These are phyloP conservation scores for Murraya koenigii DNA, from an alignment of 345 rosid genomes.

Conservation along the genomic window DNA sequence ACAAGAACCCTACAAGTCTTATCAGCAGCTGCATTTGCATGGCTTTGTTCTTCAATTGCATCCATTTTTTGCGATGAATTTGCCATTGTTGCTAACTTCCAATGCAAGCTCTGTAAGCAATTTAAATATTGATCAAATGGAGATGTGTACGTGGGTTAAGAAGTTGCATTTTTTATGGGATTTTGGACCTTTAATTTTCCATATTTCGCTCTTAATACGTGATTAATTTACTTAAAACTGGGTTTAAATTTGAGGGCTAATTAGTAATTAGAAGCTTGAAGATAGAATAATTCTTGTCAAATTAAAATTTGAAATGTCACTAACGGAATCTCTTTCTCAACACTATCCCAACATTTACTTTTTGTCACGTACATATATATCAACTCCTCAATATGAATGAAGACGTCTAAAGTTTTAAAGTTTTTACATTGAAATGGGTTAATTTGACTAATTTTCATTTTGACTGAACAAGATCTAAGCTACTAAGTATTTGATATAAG, in stretches of 20 bases:
- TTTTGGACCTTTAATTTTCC: neutral
- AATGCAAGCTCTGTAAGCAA: neutral
- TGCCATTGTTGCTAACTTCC: conserved; percentile 2
- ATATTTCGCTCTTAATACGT: neutral
- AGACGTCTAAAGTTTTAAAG: neutral
- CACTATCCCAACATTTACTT: neutral
- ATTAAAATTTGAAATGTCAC: neutral
- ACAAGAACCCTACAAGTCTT: neutral
- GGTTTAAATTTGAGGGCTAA: neutral
- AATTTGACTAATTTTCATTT: neutral
- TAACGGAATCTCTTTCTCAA: neutral
- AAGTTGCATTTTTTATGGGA: conserved; percentile 25
- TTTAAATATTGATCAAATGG: neutral
- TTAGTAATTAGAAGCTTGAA: neutral
- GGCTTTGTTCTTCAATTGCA: neutral
- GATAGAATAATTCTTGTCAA: neutral
- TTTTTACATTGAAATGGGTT: neutral
- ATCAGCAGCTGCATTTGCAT: neutral
- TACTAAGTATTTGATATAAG: neutral
- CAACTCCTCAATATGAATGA: neutral
- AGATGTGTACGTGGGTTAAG: neutral
- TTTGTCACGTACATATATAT: neutral
- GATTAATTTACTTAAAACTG: neutral
- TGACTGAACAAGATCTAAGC: neutral
- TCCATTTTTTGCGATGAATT: neutral